Conservation (phyloP, 306 rosid genomes). For the Cucurbita pepo region DNA sequence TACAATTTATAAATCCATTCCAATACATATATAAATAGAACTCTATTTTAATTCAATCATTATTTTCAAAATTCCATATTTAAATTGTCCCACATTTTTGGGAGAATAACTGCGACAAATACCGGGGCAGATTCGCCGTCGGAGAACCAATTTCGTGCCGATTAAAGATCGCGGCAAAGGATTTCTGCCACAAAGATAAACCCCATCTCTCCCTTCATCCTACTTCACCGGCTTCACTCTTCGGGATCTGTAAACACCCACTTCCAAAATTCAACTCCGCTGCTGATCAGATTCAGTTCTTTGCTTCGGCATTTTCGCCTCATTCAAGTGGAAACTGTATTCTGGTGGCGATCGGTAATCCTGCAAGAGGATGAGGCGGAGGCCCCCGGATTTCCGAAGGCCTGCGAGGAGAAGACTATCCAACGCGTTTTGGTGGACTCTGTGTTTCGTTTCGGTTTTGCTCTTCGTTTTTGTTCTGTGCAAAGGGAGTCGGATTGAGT, state of each 20-base stretch:
- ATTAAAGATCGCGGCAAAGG: neutral
- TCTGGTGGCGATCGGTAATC: neutral
- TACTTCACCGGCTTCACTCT: neutral
- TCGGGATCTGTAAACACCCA: neutral
- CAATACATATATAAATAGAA: too few species aligned
- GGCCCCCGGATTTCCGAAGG: constrained; percentile 64
- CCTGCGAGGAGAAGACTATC: constrained; percentile 66
- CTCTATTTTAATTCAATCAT: too few species aligned
- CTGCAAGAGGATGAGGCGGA: constrained; percentile 49
- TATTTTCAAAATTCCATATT: too few species aligned
- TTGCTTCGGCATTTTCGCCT: neutral
- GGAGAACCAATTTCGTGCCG: too few species aligned
- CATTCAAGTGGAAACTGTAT: neutral
- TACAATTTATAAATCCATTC: too few species aligned
- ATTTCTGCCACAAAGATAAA: neutral
- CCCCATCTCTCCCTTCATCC: neutral
- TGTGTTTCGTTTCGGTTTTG: constrained; percentile 51
- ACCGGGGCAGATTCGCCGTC: too few species aligned
- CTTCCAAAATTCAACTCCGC: neutral
- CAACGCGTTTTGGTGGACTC: constrained; percentile 55
- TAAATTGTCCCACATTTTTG: too few species aligned
- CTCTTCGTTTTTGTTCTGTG: constrained; percentile 52
- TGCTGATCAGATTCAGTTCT: neutral
- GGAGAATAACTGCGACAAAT: too few species aligned
- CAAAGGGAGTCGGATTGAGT: constrained; percentile 64